A percentile compares a stretch with the other conserved stretches of the same genome.
Conservation (phyloP, 441 rosid genomes). For the Daphne laureola region DNA sequence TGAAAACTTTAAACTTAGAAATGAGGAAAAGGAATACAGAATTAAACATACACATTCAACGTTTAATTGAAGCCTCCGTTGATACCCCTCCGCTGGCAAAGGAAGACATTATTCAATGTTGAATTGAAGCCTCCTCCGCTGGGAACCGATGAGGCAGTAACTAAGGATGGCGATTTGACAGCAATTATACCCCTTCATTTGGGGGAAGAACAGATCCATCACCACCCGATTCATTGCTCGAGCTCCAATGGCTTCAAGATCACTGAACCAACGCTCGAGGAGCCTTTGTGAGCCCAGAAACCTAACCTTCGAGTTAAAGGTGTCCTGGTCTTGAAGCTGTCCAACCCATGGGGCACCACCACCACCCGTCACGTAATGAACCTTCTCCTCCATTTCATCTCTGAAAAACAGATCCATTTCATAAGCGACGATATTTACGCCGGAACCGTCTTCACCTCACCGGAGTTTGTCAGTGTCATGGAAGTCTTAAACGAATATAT, state of each 20-base stretch:
- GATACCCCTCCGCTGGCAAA: too few species aligned
- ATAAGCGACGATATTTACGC: constrained; percentile 94
- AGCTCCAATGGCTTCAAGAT: constrained; percentile 77
- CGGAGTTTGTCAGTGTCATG: constrained; percentile 63
- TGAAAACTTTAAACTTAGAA: too few species aligned
- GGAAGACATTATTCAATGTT: too few species aligned
- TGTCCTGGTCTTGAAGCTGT: constrained; percentile 83
- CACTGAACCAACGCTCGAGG: constrained; percentile 63
- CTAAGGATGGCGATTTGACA: constrained; percentile 15
- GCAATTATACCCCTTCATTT: constrained; percentile 25
- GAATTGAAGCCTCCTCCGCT: constrained; percentile 38
- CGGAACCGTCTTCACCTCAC: constrained; percentile 77
- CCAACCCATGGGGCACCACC: constrained; percentile 87
- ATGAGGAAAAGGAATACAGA: too few species aligned
- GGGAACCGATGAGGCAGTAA: constrained; percentile 36
- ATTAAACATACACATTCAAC: too few species aligned
- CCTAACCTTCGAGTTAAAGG: constrained; percentile 73
- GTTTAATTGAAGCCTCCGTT: too few species aligned
- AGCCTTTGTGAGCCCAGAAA: constrained; percentile 60
- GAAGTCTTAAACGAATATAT: constrained; percentile 45
- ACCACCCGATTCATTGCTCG: constrained; percentile 74
- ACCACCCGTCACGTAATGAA: constrained; percentile 55
- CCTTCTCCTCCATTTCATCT: constrained; percentile 65
- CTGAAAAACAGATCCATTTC: constrained; percentile 63
- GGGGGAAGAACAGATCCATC: too few species aligned